Base-by-base conservation (phyloP, 176 grass and related monocot species). In the Oryza glumipatula region DNA sequence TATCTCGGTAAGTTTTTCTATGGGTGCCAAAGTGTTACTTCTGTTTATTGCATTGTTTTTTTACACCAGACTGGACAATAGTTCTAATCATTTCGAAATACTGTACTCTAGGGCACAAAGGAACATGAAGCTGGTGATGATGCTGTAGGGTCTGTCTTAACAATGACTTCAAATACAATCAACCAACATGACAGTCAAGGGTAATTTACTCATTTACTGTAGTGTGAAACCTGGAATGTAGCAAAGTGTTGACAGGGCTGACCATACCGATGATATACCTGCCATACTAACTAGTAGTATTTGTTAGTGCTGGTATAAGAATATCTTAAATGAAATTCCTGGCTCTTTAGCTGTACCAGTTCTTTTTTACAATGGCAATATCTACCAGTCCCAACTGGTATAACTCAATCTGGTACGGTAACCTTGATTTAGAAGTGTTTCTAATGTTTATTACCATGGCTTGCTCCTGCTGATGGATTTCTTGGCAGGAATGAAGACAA, bases 401-500 rank as follows among this genome's bases (percentile, higher is more conserved):
- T 39, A 70, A 28, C 26, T 49, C 60, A 16, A 71, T 51, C 22
- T 3, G 33, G 6, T 70, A 66, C 52, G 80, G 21, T 80, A 80
- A 83, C 77, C 17, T 74, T 84, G 47, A 44, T 76, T 58, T 44
- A 71, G 41, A 83, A 78, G 39, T 11, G 28, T 69, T 76, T 61
- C 4, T 44, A 71, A 32, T 45, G 6, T 70, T 84, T 70, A 54
- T 84, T 69, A 43, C 36, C 19, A 7, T 73, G 28, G 83, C 52
- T 76, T 45, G 56, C 30, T 75, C 64, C 32, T 47, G 32, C 64
- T 30, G 61, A 66, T 80, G 63, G 64, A 84, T 80, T 91, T 83
- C 24, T 68, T 45, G 22, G 76, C 81, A 91, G 85, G 89, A 87
- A 80, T 72, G 65, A 87, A 84, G 81, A 77, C 72, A 82, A 68